Base-by-base conservation (phyloP, 208 protist species). In the Crithidia thermophila region DNA sequence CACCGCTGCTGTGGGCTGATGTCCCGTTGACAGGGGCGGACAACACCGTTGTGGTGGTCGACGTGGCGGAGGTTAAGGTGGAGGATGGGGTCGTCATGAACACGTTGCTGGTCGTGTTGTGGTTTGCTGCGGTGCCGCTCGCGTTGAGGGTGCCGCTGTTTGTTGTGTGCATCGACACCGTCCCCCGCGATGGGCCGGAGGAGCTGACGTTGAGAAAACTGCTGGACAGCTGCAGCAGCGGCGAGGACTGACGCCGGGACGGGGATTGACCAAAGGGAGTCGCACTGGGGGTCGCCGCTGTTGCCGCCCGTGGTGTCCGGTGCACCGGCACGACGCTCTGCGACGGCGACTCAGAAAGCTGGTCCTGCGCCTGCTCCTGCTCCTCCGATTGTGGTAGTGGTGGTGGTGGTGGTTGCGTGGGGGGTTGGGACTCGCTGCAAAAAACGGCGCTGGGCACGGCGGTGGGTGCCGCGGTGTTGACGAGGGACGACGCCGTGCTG, bases 161-260 rank as follows among this genome's bases (percentile, higher is more conserved):
- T 4, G 55, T 61, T 9, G 16, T 49, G 11, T 57, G 51, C 18
- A 14, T 23, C 21, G 39, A 49, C 23, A 25, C 33, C n/a, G 18
- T 49, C n/a, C 27, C 27, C 25, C 46, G 55, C 4, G 55, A 61
- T 11, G 14, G 23, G 1, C 14, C 55, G 3, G 25, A 49, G 39
- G 55, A 61, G 39, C 55, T 61, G 18, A 49, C n/a, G 39, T 49
- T 61, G 11, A 61, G 23, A 14, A 49, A 61, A 18, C 39, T 61
- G 27, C 10, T 46, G 23, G 55, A 61, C 21, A 49, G 39, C 55
- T 61, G 36, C 39, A 49, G 25, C 7, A 36, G 25, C 27, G 55
- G 39, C 7, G 34, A 36, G 2, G 39, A 61, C 36, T 46, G 55
- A n/a, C 21, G 55, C 25, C 27, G 36, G 6, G 23, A 30, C 27